Base-by-base conservation (phyloP, 495 filamentous ascomycete genomes). In the Astrothelium macrocarpum region DNA sequence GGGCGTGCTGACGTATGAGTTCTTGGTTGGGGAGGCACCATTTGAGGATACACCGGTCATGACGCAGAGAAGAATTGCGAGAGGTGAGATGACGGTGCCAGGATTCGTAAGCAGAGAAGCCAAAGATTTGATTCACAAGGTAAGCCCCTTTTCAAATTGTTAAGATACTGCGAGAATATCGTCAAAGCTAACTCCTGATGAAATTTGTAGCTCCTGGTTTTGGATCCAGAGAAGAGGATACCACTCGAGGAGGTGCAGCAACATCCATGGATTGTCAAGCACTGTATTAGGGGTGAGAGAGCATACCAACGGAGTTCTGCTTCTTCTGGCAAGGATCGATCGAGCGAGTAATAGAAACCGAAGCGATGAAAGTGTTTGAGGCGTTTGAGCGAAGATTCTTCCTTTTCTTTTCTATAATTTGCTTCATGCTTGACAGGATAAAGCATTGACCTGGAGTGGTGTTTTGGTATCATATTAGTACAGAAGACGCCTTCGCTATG, bases 231-330 rank as follows among this genome's bases (percentile, higher is more conserved):
- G 71, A 95, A 96, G 80, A 81, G 94, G 32, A 89, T 98, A 49
- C 82, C 91, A 1, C 81, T 98, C 1, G 90, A 94, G 18, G 89
- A 97, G 39, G 89, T 97, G 59, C 85, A 90, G 74, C 83, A 81
- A 46, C 94, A 98, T 74, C 93, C 94, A 28, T 98, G 94, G 94
- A 96, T 98, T 66, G 71, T 96, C 67, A 98, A 96, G 81, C 90
- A 98, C 76, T 97, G 95, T 74, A 80, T 85, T 16, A 92, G 90
- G 76, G 85, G 89, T 4, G 87, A 90, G 71, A 74, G 84, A 64
- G 80, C 78, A 16, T 67, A 60, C 36, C 31, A 71, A 28, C 60
- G 72, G 46, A 56, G n/a, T 29, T 56, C 49, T 2, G 49, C 23
- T 0, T 56, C 49, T 2, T 56, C 49, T 5, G 20, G 25, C 25